Conservation (phyloP, 805 yeast species). For the Teunomyces cretensis region DNA sequence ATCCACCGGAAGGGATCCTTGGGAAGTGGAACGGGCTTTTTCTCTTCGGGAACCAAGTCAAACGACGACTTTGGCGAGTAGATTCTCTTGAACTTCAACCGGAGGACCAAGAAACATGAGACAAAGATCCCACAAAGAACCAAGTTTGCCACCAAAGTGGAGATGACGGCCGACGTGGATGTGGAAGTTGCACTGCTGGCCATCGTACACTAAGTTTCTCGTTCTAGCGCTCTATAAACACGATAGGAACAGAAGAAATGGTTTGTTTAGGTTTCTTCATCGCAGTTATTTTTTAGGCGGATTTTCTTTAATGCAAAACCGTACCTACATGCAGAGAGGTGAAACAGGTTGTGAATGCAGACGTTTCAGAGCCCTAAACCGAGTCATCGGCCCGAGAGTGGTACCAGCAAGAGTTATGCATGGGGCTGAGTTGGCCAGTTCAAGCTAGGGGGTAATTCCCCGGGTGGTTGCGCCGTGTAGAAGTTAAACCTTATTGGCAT, state of each 20-base stretch:
- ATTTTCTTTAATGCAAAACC: too few species aligned
- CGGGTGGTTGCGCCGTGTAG: too few species aligned
- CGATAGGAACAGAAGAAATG: neutral
- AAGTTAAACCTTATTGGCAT: too few species aligned
- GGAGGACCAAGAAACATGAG: conserved; percentile 58
- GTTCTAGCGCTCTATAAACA: neutral
- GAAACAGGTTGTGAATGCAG: too few species aligned
- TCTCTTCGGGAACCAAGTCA: conserved; percentile 56
- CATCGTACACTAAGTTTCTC: neutral
- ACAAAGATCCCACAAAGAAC: conserved; percentile 64
- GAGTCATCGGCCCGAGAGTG: too few species aligned
- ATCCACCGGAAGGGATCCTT: conserved; percentile 73
- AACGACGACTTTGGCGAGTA: conserved; percentile 80
- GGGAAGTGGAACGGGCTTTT: conserved; percentile 74
- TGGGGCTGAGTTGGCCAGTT: too few species aligned
- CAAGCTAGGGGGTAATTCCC: too few species aligned
- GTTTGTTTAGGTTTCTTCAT: too few species aligned
- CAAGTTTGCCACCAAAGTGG: conserved; percentile 70
- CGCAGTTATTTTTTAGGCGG: too few species aligned
- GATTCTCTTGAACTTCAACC: conserved; percentile 67
- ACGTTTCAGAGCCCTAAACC: too few species aligned
- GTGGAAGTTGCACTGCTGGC: conserved; percentile 29
- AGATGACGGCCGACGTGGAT: conserved; percentile 73
- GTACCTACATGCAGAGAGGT: too few species aligned
- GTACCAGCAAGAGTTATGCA: too few species aligned